These are phyloP conservation scores for Globisporangium irregulare DNA, from an alignment of 352 stramenopile species.

Conservation along the genomic window DNA sequence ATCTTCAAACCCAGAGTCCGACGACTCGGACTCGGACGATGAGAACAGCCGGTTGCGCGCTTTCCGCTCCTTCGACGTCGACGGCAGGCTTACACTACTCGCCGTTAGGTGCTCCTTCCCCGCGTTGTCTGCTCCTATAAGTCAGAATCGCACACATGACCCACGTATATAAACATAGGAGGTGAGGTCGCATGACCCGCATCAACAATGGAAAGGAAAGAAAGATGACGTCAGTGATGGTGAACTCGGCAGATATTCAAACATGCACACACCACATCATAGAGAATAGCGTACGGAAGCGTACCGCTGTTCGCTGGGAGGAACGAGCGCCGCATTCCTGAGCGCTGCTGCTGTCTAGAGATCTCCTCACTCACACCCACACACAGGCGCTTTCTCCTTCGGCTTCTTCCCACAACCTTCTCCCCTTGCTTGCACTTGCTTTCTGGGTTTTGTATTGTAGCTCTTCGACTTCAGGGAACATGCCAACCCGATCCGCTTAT, in stretches of 20 bases:
- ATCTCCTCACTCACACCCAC: neutral
- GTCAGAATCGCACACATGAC: neutral
- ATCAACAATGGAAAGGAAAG: neutral
- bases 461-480: conserved; percentile 6
- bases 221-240: conserved; percentile 1
- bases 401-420: neutral
- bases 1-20: conserved; percentile 16
- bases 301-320: neutral
- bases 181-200: neutral
- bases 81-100: conserved; percentile 7
- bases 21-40: conserved; percentile 21
- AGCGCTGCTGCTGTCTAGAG: neutral
- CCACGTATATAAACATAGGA: neutral
- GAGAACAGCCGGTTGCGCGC: conserved; percentile 21
- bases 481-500: neutral
- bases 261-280: neutral
- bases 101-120: conserved; percentile 5
- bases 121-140: neutral
- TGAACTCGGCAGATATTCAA: neutral
- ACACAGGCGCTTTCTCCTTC: neutral
- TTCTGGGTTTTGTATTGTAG: conserved; percentile 4
- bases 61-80: conserved; percentile 17
- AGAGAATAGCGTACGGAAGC: neutral
- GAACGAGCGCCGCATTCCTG: neutral
- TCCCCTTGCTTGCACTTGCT: conserved; percentile 3